Base-by-base conservation (phyloP, 2,329 filamentous ascomycete genomes). In the Alternaria gansuensis region DNA sequence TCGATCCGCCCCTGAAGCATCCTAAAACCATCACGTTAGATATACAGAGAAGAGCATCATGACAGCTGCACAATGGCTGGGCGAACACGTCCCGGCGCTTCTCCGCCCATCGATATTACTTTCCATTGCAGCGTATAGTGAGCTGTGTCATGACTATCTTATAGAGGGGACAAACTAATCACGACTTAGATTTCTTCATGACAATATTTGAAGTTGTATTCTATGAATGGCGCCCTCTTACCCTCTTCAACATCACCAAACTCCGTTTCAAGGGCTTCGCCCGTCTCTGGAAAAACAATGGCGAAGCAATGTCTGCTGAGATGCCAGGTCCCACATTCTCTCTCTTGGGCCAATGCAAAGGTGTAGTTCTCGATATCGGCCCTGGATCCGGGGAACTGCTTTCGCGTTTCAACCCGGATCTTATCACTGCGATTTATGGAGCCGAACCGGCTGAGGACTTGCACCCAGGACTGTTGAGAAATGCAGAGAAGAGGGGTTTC, bases 381-480 rank as follows among this genome's bases (percentile, higher is more conserved):
- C 84, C 85, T 0, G 85, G 85, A 4, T 82, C 77, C 29, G 85
- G 85, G 31, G 78, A 81, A 13, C 80, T 85, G 54, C 76, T 85
- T 46, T 73, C 74, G 0, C 77, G 78, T 44, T 83, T 86, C 59
- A 72, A 73, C 51, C 48, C 76, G 7, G 70, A 77, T 53, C 73
- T 77, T 4, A 80, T 85, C 58, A 77, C 64, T 8, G 74, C 76
- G 13, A 80, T 86, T 41, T 87, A 85, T 62, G 85, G 83, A 43
- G 79, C 83, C 1, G 85, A 87, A 66, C 85, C 85, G 0, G 82
- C 81, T 39, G 57, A 67, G 4, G 77, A 78, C 0, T 74, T 87
- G 1, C 84, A 86, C 57, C 62, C 66, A 0, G 74, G 78, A 3
- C 73, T 87, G 4, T 67, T 77, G 21, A 62, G 64, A 4, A 79